These are phyloP conservation scores for Marchantia paleacea DNA, from an alignment of 225 moss, liverwort and hornwort species.

Conservation along the genomic window DNA sequence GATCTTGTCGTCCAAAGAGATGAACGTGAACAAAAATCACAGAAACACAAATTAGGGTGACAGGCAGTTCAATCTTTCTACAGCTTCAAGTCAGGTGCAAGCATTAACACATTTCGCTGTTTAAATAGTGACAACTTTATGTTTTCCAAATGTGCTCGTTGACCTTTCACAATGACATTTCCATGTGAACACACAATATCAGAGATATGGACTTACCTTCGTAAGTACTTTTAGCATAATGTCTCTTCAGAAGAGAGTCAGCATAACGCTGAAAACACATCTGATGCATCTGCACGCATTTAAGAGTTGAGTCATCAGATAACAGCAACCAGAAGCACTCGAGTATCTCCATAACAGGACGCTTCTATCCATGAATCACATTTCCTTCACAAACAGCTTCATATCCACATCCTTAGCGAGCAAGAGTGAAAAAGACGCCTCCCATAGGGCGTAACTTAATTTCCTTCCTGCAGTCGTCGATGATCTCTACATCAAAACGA, in stretches of 20 bases:
- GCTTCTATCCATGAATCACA: not conserved
- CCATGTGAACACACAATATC: not conserved
- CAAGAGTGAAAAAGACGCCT: not conserved
- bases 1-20: not conserved
- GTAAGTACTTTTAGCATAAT: constrained; percentile 50
- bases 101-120: too few relatives aligned
- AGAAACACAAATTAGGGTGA: not conserved
- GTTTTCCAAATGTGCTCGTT: not conserved
- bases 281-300: constrained; percentile 76
- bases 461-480: not conserved
- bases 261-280: constrained; percentile 89
- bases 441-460: not conserved
- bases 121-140: too few relatives aligned
- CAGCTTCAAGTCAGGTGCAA: not conserved
- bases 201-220: constrained; percentile 51
- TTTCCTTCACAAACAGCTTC: not conserved
- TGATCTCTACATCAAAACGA: not conserved
- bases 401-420: not conserved
- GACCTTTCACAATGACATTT: not conserved
- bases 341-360: not conserved
- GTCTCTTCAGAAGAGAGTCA: constrained; percentile 70
- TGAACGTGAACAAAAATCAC: not conserved
- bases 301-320: not conserved
- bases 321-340: not conserved
- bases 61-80: not conserved